Percentiles rank a stretch among this genome's conserved stretches.
phyloP scores from a whole-genome alignment of 2,329 filamentous ascomycete species.

The Colletotrichum tamarilloi region DNA sequence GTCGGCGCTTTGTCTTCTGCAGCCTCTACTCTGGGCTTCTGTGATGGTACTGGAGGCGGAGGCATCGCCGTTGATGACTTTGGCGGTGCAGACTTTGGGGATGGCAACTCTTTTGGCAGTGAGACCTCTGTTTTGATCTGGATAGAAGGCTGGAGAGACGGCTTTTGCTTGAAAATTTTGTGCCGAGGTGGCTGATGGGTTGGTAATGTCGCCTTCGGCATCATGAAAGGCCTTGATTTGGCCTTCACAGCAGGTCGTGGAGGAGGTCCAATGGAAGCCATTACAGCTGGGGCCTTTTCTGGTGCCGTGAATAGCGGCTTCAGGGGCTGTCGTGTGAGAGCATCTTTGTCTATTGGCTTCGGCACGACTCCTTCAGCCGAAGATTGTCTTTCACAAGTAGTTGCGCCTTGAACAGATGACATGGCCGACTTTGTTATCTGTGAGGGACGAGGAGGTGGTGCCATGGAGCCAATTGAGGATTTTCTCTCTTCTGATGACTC shows the following conservation, averaged over 20 bases:
- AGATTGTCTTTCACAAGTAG: background rate
- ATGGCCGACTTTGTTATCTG: background rate
- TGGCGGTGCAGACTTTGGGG: background rate
- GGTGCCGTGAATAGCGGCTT: background rate
- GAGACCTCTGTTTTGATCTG: background rate
- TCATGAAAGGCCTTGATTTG: conserved; percentile 31
- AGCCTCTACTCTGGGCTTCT: background rate
- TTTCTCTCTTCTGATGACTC: background rate
- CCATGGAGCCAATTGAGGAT: background rate
- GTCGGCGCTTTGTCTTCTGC: background rate
- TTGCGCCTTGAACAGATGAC: background rate
- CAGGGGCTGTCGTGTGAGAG: no score
- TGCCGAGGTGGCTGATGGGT: conserved; percentile 1
- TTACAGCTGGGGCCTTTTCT: background rate
- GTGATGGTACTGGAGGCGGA: background rate
- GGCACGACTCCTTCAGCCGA: background rate
- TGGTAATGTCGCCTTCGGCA: conserved; percentile 9
- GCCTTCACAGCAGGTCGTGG: conserved; percentile 4
- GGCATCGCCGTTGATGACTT: background rate
- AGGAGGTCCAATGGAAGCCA: background rate
- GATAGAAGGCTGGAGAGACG: background rate
- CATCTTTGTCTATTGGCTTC: background rate
- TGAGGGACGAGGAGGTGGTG: conserved; percentile 8
- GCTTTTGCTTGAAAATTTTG: background rate
- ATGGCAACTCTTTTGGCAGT: background rate